These are phyloP conservation scores for Nigrospora oryzae DNA, from an alignment of 2,329 filamentous ascomycete genomes.

Conservation along the genomic window DNA sequence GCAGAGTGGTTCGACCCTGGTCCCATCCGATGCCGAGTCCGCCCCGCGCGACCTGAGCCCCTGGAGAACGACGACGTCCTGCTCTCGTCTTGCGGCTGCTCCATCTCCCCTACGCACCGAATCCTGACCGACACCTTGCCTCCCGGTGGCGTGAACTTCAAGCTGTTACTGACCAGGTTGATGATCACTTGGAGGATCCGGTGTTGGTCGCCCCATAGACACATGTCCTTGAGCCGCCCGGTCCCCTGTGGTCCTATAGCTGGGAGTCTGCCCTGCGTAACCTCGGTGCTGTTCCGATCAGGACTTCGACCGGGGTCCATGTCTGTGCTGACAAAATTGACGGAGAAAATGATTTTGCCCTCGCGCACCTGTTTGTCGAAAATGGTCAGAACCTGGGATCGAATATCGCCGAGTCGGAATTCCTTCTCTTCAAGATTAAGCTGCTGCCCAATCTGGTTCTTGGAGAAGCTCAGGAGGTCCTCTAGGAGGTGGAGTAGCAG, in stretches of 20 bases:
- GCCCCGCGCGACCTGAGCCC: conserved; percentile 30
- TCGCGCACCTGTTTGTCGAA: conserved; percentile 87
- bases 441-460: conserved; percentile 87
- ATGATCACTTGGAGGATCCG: conserved; percentile 88
- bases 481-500: conserved; percentile 78
- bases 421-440: conserved; percentile 76
- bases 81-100: conserved; percentile 33
- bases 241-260: conserved; percentile 57
- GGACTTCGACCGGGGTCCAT: conserved; percentile 17
- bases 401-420: conserved; percentile 76
- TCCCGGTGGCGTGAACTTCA: conserved; percentile 79
- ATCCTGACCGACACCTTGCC: conserved; percentile 72
- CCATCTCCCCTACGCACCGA: conserved; percentile 58
- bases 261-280: conserved; percentile 30
- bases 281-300: conserved; percentile 23
- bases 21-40: conserved; percentile 34
- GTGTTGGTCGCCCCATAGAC: conserved; percentile 87
- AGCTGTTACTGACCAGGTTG: conserved; percentile 82
- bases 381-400: conserved; percentile 73
- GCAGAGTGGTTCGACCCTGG: conserved; percentile 42
- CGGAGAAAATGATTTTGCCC: conserved; percentile 63
- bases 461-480: conserved; percentile 85
- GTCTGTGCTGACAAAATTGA: conserved; percentile 59
- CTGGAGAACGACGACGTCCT: conserved; percentile 44
- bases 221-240: conserved; percentile 73